Evolutionary conservation across 768 basidiomycete genomes (phyloP), one percentile per base, ranked within the genome.

Genomic region (Macrolepiota dolichaula): DNA sequence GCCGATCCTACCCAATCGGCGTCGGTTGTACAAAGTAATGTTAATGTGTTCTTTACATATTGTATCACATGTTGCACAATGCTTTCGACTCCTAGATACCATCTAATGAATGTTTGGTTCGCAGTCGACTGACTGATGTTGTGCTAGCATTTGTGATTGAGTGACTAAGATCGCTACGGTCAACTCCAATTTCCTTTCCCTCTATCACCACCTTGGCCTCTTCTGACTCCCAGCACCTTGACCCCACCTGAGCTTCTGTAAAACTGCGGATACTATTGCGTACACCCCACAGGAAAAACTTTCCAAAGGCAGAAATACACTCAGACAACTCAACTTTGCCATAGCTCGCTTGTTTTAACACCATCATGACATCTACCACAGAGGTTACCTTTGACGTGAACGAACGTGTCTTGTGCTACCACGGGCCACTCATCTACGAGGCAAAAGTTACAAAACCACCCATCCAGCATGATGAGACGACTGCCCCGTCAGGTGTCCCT

Each of bases 381-480:
- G 67, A 72, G 40, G 63, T 69, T 15, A 54, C 67, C 1, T 92
- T 81, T 72, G 66, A 75, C 19, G 69, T 76, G 51, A 85, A 88
- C 69, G 95, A 98, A 73, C 86, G 87, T 66, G 91, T 95, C 9
- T 78, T 98, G 6, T 96, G 95, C 77, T 98, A 91, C 71, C 96
- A 98, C 67, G 96, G 96, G 0, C 95, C 94, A 12, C 83, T 98
- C 58, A 86, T 98, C 63, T 98, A 98, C 72, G 94, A 96, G 74
- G 96, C 96, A 11, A 96, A 98, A 74, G 80, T 98, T n/a, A 81
- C 96, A 65, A 80, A 81, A 64, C 71, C 75, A 2, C 85, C 88
- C 62, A 80, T 61, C 24, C 32, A 76, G 42, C 88, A 86, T 75
- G 85, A 87, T 61, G 87, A 89, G 66, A 73, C 78, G 17, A 86